Base-by-base conservation (phyloP, 192 early-diverging fungal species). In the Haplosporangium gracile region DNA sequence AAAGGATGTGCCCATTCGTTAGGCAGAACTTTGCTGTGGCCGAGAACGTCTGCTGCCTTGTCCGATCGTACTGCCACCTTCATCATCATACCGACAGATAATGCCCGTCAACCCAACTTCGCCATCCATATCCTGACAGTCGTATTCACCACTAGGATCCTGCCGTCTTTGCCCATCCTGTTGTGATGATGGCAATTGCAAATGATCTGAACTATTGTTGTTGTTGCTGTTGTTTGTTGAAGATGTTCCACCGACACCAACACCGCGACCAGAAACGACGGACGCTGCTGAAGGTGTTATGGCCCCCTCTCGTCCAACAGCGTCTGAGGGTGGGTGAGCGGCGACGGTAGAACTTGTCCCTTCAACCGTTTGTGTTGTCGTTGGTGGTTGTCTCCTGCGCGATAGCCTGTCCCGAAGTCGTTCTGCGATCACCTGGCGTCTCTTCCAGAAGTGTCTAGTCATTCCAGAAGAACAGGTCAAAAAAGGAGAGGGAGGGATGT, bases 381-480 rank as follows among this genome's bases (percentile, higher is more conserved):
- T n/a, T 3, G 8, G 24, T 34, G 63, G n/a, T 26, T 69, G 70
- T n/a, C 26, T 57, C 22, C 72, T 63, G 57, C 84, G 38, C 16
- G 84, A 26, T 15, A 86, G 53, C 38, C 79, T 70, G 7, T 81
- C 75, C 3, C 76, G 42, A 32, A 86, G 13, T 65, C 79, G 75
- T 9, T 63, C 39, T 13, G 84, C 84, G 70, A 86, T 77, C 24
- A 86, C 53, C 49, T 81, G 79, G 7, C 84, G 74, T 36, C 84
- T 77, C 42, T 86, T 86, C 84, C 84, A 86, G 51, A 86, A 86
- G 39, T 86, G 84, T 26, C 83, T 85, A 75, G 55, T 77, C 34
- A 40, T 18, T 69, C 36, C 68, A 69, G 9, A 34, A 18, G 4
- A 38, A 15, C 10, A 39, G 32, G 13, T 2, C 29, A 57, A 75